Percentiles rank a stretch among this genome's conserved stretches.
These are phyloP conservation scores for Apium graveolens DNA, from an alignment of 129 eudicot species.

Conservation along the genomic window DNA sequence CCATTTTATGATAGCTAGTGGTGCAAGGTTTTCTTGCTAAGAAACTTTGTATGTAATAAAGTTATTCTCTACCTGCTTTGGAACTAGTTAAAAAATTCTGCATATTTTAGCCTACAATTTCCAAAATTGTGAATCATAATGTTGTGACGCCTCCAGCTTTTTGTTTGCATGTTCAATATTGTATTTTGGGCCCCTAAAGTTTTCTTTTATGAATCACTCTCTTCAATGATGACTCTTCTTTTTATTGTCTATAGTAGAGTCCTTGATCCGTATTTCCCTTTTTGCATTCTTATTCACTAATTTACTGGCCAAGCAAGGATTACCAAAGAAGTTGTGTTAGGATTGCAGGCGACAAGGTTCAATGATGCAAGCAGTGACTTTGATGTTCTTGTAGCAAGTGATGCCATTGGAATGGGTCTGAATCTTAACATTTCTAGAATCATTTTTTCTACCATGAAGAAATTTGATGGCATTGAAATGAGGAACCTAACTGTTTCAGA, in stretches of 20 bases:
- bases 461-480: constrained; percentile 73
- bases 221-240: not conserved
- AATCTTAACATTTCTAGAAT: constrained; percentile 90
- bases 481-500: constrained; percentile 76
- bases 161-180: not conserved
- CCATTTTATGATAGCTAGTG: not conserved
- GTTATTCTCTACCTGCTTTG: not conserved
- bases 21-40: not conserved
- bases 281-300: constrained; percentile 2
- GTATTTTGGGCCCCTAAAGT: not conserved
- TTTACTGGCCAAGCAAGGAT: constrained; percentile 14
- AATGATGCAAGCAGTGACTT: constrained; percentile 85
- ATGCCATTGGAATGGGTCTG: constrained; percentile 99
- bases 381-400: constrained; percentile 98
- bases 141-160: not conserved
- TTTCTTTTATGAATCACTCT: too few species aligned
- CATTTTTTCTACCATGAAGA: constrained; percentile 67
- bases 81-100: not conserved
- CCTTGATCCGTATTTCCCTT: constrained; percentile 8
- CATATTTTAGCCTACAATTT: not conserved
- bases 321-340: constrained; percentile 32
- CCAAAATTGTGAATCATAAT: not conserved
- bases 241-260: not conserved
- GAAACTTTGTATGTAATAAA: not conserved
- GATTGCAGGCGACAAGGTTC: constrained; percentile 90